Evolutionary conservation across 2,329 filamentous ascomycete genomes (phyloP), one percentile per base, ranked within the genome.

Genomic region (Zymoseptoria pseudotritici): DNA sequence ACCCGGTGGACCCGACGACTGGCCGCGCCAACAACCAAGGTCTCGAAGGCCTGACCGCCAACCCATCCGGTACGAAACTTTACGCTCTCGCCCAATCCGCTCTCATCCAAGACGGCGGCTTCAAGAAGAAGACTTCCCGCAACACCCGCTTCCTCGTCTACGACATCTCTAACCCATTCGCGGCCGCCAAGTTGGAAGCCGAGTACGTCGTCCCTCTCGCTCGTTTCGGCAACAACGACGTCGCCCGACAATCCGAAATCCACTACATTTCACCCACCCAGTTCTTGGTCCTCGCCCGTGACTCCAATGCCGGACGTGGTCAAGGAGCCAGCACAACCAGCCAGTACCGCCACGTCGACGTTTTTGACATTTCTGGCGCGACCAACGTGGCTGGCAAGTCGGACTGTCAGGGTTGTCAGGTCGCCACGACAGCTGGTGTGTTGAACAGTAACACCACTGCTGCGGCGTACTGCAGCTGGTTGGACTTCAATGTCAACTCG

Each of bases 1-100:
- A 71, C 2, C 87, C 87, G 0, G 77, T 75, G 13, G 78, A 87
- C 63, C 83, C 86, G 0, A 77, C 79, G 1, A 80, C 80, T 0
- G 88, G 88, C 11, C 82, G 88, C 20, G 77, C 80, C 58, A 90
- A 91, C 72, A 91, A 91, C 72, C 86, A 89, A 70, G 87, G 88
- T n/a, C 83, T 90, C 54, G 88, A 91, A 72, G 87, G 84, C 0
- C 73, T 91, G 54, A 86, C 85, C 0, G 73, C 82, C n/a, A 84
- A 82, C 3, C 77, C 80, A 0, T 83, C 88, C 64, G 85, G 86
- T 9, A 84, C 83, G 62, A 83, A 78, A 1, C 76, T 90, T 10
- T 90, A 83, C 68, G 81, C 82, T 1, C 77, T 90, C 59, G 75
- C 89, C 21, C 87, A 91, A 70, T 84, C 83, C 1, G 86, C 86